Evolutionary conservation across 768 basidiomycete genomes (phyloP), one percentile per base, ranked within the genome.

Genomic region (Termitomyces sp.): DNA sequence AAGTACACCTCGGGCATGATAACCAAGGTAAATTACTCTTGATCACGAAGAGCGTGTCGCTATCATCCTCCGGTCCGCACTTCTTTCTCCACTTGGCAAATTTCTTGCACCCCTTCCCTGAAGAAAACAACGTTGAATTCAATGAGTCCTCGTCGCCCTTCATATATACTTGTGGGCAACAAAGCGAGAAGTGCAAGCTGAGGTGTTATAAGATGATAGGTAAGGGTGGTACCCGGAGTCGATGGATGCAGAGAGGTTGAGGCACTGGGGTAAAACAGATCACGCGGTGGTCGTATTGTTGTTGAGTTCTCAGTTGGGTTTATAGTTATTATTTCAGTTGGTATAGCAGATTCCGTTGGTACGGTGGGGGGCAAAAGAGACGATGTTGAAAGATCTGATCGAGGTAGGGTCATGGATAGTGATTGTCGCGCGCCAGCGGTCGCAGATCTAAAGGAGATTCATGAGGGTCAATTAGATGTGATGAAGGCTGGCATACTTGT

Each of bases 91-190:
- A 92, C 84, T 54, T 86, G 83, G 66, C 87, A 88, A 46, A 95
- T 92, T 73, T 92, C 90, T 71, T 89, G 84, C 53, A 92, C 83
- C 0, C 93, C 93, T 71, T 87, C 88, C 67, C 93, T 74, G 70
- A 95, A 90, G 73, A 87, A 92, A 42, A 92, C 87, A 3, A 94
- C 88, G 67, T 95, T 95, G 74, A 89, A 94, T 69, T 95, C 93
- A 36, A 95, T 78, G 50, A 94, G 76, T 25, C 90, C 91, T 17
- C 90, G 79, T 58, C 88, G 81, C 62, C 83, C 80, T 56, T 92
- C 88, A 65, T 84, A 92, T 51, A 91, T 85, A 37, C 80, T 76
- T 2, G 90, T 88, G 32, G 89, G 89, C 17, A 94, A 70, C 56
- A 94, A 75, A 3, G 90, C 89, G 56, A 94, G 75, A 54, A 91